Evolutionary conservation across 495 filamentous ascomycete genomes (phyloP).

Genomic region (Penicillium malachiteum): DNA sequence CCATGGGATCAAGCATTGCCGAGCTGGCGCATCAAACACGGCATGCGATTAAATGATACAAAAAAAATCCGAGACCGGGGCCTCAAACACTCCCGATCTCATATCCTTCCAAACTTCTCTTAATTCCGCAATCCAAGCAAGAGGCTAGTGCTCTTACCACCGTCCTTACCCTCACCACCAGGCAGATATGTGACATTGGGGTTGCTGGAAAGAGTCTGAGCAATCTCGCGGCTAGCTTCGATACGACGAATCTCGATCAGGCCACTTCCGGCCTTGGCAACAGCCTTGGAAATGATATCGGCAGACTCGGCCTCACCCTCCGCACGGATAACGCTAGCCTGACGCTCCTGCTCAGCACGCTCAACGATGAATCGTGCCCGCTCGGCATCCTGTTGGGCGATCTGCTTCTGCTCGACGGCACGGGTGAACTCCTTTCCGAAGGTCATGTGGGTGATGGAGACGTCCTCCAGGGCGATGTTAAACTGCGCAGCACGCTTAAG

Average conservation of each 20-base stretch:
- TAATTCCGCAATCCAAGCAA: constrained; percentile 59
- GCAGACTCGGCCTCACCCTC: constrained; percentile 97
- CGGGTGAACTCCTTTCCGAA: constrained; percentile 99
- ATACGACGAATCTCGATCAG: constrained; percentile 94
- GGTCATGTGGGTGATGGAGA: constrained; percentile 99
- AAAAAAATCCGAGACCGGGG: not conserved
- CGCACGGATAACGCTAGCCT: constrained; percentile 95
- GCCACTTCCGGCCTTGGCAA: constrained; percentile 89
- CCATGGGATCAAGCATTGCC: constrained; percentile 33
- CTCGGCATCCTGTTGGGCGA: constrained; percentile 98
- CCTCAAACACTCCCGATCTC: not conserved
- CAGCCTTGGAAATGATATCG: constrained; percentile 86
- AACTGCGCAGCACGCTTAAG: constrained; percentile 95
- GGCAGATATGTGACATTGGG: constrained; percentile 97
- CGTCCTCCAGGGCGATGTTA: constrained; percentile 98
- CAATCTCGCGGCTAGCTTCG: constrained; percentile 96
- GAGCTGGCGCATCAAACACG: constrained; percentile 22
- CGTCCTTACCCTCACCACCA: constrained; percentile 63
- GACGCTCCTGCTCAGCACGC: constrained; percentile 97
- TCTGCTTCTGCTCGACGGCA: constrained; percentile 99
- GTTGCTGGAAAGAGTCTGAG: constrained; percentile 81
- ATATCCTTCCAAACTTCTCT: constrained; percentile 1
- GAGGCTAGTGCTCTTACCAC: constrained; percentile 61
- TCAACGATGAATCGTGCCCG: constrained; percentile 97
- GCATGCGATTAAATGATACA: constrained; percentile 35